These are phyloP conservation scores for Pascua guehoae DNA, from an alignment of 1,284 basidiomycete species.

Conservation along the genomic window DNA sequence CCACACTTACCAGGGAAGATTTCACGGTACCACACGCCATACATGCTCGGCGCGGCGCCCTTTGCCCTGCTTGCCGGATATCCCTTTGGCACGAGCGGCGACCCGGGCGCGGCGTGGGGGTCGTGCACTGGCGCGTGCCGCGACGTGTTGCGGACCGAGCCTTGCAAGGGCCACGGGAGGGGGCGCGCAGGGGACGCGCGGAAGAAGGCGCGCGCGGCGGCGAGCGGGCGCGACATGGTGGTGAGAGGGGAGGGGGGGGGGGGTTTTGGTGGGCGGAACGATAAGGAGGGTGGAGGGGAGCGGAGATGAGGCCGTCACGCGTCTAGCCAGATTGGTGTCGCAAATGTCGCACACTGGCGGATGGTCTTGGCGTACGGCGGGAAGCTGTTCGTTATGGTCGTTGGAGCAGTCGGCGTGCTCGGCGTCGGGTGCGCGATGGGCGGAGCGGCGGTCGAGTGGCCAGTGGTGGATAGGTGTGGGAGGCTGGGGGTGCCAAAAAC, in stretches of 20 bases:
- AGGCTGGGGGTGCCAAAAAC: not conserved
- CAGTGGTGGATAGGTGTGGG: not conserved
- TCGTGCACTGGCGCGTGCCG: conserved; percentile 8
- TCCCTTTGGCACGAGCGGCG: conserved; percentile 11
- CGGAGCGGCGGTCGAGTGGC: not conserved
- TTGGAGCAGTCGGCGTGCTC: conserved; percentile 5
- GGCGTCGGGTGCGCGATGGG: not conserved
- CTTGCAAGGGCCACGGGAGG: not conserved
- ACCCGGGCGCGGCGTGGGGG: conserved; percentile 1
- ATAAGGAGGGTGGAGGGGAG: too few species aligned
- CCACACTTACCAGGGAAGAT: conserved; percentile 37
- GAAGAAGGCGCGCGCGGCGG: not conserved
- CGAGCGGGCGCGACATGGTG: not conserved
- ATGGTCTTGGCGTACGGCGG: too few species aligned
- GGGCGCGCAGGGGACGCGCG: not conserved
- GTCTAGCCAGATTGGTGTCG: too few species aligned
- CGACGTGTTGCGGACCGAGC: not conserved
- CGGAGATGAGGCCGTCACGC: too few species aligned
- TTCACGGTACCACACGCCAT: conserved; percentile 44
- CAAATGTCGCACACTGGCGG: too few species aligned
- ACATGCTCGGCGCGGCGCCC: conserved; percentile 1
- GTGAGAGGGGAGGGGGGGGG: not conserved
- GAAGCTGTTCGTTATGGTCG: not conserved
- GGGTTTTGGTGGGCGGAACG: not conserved
- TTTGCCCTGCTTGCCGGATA: not conserved